Percentiles rank a stretch among this genome's conserved stretches.
phyloP scores from a whole-genome alignment of 768 basidiomycete genomes.

The Russula sp. region DNA sequence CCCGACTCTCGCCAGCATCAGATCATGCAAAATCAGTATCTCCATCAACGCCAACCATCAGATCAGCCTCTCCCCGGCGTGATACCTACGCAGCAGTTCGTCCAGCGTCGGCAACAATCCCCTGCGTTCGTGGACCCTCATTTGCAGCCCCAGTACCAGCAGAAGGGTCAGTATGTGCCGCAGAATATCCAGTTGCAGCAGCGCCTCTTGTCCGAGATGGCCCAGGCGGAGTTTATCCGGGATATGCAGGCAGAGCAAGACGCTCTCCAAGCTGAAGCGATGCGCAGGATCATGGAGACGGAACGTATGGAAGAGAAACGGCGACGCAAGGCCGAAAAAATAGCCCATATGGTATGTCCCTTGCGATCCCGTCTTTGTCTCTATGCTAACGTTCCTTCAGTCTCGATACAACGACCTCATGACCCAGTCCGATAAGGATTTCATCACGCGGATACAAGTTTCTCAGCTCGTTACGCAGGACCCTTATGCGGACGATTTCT shows the following conservation, averaged over 20 bases:
- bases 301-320: constrained; percentile 85
- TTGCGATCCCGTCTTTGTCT: background rate
- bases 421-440: constrained; percentile 98
- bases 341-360: constrained; percentile 72
- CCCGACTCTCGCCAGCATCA: constrained; percentile 26
- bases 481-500: constrained; percentile 97
- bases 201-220: constrained; percentile 68
- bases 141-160: constrained; percentile 39
- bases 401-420: constrained; percentile 91
- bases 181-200: constrained; percentile 71
- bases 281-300: constrained; percentile 86
- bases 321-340: constrained; percentile 75
- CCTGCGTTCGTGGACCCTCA: constrained; percentile 27
- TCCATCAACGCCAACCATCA: constrained; percentile 41
- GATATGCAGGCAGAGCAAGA: constrained; percentile 67
- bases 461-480: constrained; percentile 97
- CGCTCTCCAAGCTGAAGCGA: constrained; percentile 66
- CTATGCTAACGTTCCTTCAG: constrained; percentile 35
- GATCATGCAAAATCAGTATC: constrained; percentile 27
- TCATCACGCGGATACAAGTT: constrained; percentile 98
- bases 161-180: constrained; percentile 48
- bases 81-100: constrained; percentile 39
- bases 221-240: constrained; percentile 60
- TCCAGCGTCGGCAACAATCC: constrained; percentile 43
- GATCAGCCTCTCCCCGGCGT: constrained; percentile 43